Base-by-base conservation (phyloP, 75 land plant genomes). In the Selaginella tamariscina region DNA sequence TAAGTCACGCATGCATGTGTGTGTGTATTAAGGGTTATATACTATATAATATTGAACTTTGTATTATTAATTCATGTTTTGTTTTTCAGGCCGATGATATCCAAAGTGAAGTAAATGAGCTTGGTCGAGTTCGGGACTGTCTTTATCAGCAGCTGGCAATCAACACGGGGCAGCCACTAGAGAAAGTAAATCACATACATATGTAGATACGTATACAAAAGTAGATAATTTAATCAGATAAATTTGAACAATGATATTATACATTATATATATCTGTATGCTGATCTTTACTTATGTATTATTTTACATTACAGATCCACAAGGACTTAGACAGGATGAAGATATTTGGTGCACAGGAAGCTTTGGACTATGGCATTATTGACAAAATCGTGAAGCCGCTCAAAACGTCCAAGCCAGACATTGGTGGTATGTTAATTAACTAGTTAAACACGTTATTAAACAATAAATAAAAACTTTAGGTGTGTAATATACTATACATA, bases 151-250 rank as follows among this genome's bases (percentile, higher is more conserved):
- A 86, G 73, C 57, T 92, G 63, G 74, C 92, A 26, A 65, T 68
- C 59, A 88, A 92, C 60, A 88, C 97, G 56, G 97, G 97, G 49
- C 97, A 92, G 71, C 87, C 97, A 39, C 59, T 86, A 67, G 93
- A 92, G 24, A 88, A 82, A 85, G 97, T 92, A 70, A 20, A 28
- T 29, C 49, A 59, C n/a, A 26, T 2, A 59, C 26, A 59, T 59
- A 9, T 5, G 27, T 2, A 21, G 8, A 9, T 9, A 59, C 27
- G 63, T 22, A 59, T 59, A 13, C 18, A 13, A 20, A 13, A 13
- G 11, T 20, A 49, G 11, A 20, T 13, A 49, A 20, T 13, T 13
- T 49, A 20, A 13, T 13, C 54, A 49, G 54, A 20, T 49, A 13
- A 49, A 13, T 49, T 49, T 49, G 54, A 49, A 20, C 54, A 13